Conservation (phyloP, 176 grass and related monocot genomes). For the Carex pumila region DNA sequence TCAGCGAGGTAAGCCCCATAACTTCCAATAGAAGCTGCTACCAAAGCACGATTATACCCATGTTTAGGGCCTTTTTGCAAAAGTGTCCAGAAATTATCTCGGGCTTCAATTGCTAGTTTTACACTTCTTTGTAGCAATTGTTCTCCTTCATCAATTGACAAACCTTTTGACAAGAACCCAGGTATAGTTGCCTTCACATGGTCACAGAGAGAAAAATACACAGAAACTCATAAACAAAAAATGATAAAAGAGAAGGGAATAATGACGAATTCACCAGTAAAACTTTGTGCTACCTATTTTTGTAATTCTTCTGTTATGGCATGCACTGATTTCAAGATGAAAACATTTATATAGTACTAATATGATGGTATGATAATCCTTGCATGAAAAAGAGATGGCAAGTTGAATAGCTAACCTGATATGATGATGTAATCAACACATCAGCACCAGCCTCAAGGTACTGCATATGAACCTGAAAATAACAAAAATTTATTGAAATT, state of each 20-base stretch:
- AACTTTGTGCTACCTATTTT: background rate
- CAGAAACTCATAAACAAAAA: background rate
- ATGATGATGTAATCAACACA: constrained; percentile 68
- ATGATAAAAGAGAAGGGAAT: background rate
- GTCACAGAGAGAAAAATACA: background rate
- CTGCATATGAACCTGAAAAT: constrained; percentile 63
- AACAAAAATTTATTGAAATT: background rate
- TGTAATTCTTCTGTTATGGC: background rate
- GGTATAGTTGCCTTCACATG: constrained; percentile 57
- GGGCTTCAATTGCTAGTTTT: constrained; percentile 40
- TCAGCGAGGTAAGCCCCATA: constrained; percentile 82
- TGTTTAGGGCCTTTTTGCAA: constrained; percentile 25
- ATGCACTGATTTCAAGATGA: background rate
- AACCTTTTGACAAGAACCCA: constrained; percentile 58
- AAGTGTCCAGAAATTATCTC: constrained; percentile 53
- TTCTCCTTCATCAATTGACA: constrained; percentile 46
- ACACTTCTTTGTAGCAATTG: constrained; percentile 47
- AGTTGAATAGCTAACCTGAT: constrained; percentile 39
- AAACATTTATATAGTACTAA: background rate
- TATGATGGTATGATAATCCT: background rate
- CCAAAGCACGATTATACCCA: constrained; percentile 48
- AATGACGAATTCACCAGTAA: background rate
- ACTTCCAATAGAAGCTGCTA: constrained; percentile 68
- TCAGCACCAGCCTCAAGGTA: constrained; percentile 77
- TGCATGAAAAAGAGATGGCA: background rate